phyloP scores from a whole-genome alignment of 2,329 filamentous ascomycete species.

The Aciculosporium take region DNA sequence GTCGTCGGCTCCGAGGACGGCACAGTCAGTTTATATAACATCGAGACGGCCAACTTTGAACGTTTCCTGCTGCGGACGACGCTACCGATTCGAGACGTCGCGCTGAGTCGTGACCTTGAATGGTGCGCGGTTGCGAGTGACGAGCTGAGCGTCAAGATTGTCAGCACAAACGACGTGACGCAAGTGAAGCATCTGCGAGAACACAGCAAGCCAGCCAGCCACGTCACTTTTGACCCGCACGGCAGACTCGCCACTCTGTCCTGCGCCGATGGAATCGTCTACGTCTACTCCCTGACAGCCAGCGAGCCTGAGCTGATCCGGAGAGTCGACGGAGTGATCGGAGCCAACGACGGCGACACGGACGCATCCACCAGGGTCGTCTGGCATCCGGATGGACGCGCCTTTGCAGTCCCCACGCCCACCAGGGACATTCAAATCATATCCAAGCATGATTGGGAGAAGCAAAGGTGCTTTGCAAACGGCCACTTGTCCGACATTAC shows the following conservation, averaged over 20 bases:
- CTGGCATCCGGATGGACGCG: constrained; percentile 91
- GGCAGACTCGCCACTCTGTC: constrained; percentile 66
- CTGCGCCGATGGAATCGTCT: constrained; percentile 77
- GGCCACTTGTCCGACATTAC: constrained; percentile 78
- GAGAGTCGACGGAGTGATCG: constrained; percentile 77
- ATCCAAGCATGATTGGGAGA: constrained; percentile 80
- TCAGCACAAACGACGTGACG: constrained; percentile 66
- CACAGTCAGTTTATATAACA: constrained; percentile 86
- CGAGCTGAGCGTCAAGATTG: constrained; percentile 80
- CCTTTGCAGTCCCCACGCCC: constrained; percentile 73
- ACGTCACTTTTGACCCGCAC: constrained; percentile 74
- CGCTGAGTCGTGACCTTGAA: constrained; percentile 63
- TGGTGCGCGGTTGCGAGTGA: constrained; percentile 97
- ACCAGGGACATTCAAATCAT: constrained; percentile 75
- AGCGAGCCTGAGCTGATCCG: constrained; percentile 69
- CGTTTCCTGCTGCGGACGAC: constrained; percentile 70
- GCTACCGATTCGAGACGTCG: constrained; percentile 75
- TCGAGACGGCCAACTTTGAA: constrained; percentile 60
- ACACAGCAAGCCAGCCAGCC: constrained; percentile 76
- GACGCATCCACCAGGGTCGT: constrained; percentile 60
- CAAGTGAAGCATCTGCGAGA: constrained; percentile 67
- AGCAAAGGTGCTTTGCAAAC: constrained; percentile 63
- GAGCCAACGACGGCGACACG: constrained; percentile 55
- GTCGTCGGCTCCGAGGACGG: constrained; percentile 87
- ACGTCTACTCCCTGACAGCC: constrained; percentile 70